A percentile compares a stretch with the other conserved stretches of the same genome.
These are phyloP conservation scores for Bipolaris sorokiniana DNA, from an alignment of 2,329 filamentous ascomycete species.

Conservation along the genomic window DNA sequence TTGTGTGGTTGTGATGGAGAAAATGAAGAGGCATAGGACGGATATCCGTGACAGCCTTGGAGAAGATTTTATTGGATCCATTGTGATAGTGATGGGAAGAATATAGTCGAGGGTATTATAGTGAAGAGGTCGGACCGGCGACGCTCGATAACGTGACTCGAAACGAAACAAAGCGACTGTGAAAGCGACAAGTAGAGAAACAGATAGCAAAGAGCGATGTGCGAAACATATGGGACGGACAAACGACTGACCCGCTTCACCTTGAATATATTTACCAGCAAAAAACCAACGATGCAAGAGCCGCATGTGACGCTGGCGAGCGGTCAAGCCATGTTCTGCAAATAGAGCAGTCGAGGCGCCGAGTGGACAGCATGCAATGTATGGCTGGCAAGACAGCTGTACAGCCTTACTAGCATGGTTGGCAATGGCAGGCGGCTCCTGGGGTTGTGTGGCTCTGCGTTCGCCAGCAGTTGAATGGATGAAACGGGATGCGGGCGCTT, in stretches of 20 bases:
- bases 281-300: slow-evolving; percentile 18
- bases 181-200: slow-evolving; percentile 8
- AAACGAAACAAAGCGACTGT: slow-evolving; percentile 12
- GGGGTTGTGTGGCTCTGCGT: slow-evolving; percentile 40
- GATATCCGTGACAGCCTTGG: slow-evolving; percentile 44
- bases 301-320: slow-evolving; percentile 21
- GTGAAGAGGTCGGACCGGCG: slow-evolving; percentile 17
- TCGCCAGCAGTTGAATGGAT: slow-evolving; percentile 28
- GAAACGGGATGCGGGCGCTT: slow-evolving; percentile 42
- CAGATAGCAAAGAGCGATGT: slow-evolving; percentile 2
- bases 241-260: slow-evolving; percentile 12
- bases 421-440: slow-evolving; percentile 36
- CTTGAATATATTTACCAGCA: slow-evolving; percentile 29
- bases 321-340: slow-evolving; percentile 29
- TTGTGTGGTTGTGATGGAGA: slow-evolving; percentile 31
- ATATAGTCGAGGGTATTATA: slow-evolving; percentile 4
- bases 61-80: slow-evolving; percentile 37
- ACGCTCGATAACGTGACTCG: slow-evolving; percentile 16
- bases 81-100: slow-evolving; percentile 18
- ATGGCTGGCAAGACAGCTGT: slow-evolving; percentile 19
- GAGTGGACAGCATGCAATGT: slow-evolving; percentile 41
- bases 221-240: slow-evolving; percentile 14
- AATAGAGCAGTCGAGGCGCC: slow-evolving; percentile 41
- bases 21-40: slow-evolving; percentile 39
- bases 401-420: slow-evolving; percentile 25